Conservation (phyloP, 176 grass and related monocot species). For the Oryza glumipatula region DNA sequence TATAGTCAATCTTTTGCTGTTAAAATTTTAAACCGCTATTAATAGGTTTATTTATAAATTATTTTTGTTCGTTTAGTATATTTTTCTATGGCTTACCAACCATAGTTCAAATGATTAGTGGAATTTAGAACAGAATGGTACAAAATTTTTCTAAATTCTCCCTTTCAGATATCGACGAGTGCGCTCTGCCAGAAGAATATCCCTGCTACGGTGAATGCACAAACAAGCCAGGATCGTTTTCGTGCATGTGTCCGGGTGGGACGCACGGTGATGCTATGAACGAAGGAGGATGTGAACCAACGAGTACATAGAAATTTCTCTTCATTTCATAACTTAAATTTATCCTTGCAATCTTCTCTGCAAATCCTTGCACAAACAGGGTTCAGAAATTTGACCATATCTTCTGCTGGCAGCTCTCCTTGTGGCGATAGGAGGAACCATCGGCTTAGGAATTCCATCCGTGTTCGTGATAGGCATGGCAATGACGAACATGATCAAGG, state of each 20-base stretch:
- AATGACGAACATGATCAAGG: constrained; percentile 11
- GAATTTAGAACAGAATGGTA: no score
- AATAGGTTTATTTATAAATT: no score
- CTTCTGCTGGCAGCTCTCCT: not conserved
- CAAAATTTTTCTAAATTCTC: not conserved
- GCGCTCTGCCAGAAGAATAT: constrained; percentile 8
- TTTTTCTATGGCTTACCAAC: no score
- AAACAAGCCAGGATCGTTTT: constrained; percentile 31
- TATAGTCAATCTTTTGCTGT: no score
- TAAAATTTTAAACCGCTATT: no score
- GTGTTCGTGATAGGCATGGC: not conserved
- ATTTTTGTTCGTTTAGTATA: no score
- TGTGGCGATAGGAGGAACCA: not conserved
- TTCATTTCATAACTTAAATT: not conserved
- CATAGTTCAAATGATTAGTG: no score
- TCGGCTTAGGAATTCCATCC: not conserved
- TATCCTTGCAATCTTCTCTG: not conserved
- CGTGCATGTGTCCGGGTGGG: constrained; percentile 32
- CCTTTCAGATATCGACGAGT: constrained; percentile 43
- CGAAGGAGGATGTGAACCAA: not conserved
- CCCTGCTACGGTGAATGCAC: constrained; percentile 36
- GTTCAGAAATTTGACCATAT: not conserved
- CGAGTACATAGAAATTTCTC: not conserved
- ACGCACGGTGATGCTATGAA: constrained; percentile 25
- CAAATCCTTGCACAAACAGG: not conserved